phyloP scores from a whole-genome alignment of 495 filamentous ascomycete species.

The Geoglossum glabrum region DNA sequence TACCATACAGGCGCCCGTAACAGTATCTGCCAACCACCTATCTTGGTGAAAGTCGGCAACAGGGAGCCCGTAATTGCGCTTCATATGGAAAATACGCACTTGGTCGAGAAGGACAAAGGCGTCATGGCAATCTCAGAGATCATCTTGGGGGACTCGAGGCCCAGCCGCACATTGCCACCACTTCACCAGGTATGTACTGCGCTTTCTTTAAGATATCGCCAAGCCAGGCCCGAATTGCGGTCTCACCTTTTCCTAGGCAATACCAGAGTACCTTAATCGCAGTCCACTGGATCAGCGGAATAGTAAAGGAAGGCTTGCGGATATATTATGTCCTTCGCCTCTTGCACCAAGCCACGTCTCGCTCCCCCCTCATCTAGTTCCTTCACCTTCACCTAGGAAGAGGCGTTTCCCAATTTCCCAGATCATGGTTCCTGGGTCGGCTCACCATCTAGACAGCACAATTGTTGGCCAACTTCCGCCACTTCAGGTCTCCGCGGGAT shows the following conservation, averaged over 20 bases:
- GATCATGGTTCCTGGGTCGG: too few species aligned
- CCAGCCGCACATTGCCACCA: not conserved
- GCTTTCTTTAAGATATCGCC: not conserved
- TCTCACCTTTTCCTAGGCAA: not conserved
- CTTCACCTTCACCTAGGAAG: not conserved
- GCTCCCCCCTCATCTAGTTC: not conserved
- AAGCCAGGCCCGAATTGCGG: not conserved
- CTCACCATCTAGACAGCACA: not conserved
- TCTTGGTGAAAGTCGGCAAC: not conserved
- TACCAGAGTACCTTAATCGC: not conserved
- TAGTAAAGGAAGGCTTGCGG: not conserved
- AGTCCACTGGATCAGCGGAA: not conserved
- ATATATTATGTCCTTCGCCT: not conserved
- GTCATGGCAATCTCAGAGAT: not conserved
- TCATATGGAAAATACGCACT: not conserved
- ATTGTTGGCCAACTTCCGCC: not conserved
- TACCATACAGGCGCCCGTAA: not conserved
- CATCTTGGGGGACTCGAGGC: not conserved
- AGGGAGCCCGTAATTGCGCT: not conserved
- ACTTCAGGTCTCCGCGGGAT: not conserved
- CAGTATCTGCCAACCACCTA: not conserved
- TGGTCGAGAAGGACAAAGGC: not conserved
- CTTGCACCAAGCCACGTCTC: not conserved
- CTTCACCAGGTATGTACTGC: not conserved
- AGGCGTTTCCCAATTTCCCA: not conserved